Conservation (phyloP, 768 basidiomycete genomes). For the Neoboletus brunneissimus region DNA sequence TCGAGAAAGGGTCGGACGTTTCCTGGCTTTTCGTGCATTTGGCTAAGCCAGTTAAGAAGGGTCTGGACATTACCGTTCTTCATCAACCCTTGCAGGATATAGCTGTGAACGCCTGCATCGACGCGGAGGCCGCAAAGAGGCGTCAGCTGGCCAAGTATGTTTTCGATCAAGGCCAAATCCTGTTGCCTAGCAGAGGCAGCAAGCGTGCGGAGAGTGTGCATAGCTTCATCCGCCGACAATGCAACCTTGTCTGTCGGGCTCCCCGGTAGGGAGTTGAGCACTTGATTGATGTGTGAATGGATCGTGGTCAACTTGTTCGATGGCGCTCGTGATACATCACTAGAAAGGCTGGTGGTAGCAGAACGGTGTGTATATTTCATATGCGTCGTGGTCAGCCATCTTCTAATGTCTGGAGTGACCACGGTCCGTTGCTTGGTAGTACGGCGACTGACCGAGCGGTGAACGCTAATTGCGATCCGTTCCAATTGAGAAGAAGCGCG, state of each 20-base stretch:
- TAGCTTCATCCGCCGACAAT: conserved; percentile 30
- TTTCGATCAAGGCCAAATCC: conserved; percentile 54
- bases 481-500: conserved; percentile 36
- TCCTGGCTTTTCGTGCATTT: conserved; percentile 52
- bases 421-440: conserved; percentile 8
- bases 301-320: conserved; percentile 19
- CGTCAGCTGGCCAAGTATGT: conserved; percentile 49
- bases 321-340: conserved; percentile 11
- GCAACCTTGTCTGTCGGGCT: conserved; percentile 2
- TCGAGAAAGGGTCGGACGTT: conserved; percentile 44
- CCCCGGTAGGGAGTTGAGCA: conserved; percentile 22
- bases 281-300: conserved; percentile 23
- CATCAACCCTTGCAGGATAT: conserved; percentile 49
- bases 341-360: not conserved
- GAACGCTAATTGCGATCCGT: conserved; percentile 26
- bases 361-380: conserved; percentile 5
- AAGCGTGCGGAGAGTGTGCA: conserved; percentile 43
- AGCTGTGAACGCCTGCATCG: conserved; percentile 46
- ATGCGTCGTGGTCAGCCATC: conserved; percentile 22
- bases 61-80: conserved; percentile 42
- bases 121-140: conserved; percentile 45
- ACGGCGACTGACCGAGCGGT: conserved; percentile 19
- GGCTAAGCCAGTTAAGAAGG: conserved; percentile 48
- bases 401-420: conserved; percentile 15
- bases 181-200: conserved; percentile 49